phyloP scores from a whole-genome alignment of 2,329 filamentous ascomycete species.

The Trichoderma arundinaceum region DNA sequence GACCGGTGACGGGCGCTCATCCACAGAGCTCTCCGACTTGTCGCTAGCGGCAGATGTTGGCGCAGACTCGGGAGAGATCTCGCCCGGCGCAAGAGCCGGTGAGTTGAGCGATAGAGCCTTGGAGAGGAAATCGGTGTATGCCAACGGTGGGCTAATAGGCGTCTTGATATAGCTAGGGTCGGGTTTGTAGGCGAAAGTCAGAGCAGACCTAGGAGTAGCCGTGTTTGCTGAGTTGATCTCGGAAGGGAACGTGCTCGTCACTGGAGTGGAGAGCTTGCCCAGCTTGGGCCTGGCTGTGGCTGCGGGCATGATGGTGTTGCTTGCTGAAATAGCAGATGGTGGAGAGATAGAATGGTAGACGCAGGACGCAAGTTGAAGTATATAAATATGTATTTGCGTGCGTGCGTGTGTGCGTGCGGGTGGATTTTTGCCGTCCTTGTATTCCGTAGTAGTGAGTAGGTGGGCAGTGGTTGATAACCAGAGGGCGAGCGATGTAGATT shows the following conservation, averaged over 20 bases:
- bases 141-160: conserved; percentile 86
- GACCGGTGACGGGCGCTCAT: conserved; percentile 56
- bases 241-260: conserved; percentile 67
- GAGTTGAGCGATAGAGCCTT: conserved; percentile 80
- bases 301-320: conserved; percentile 52
- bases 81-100: conserved; percentile 62
- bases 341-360: conserved; percentile 15
- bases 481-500: conserved; percentile 6
- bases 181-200: conserved; percentile 48
- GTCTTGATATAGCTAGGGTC: conserved; percentile 73
- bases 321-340: conserved; percentile 21
- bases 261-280: conserved; percentile 65
- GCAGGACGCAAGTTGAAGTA: neutral
- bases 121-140: conserved; percentile 87
- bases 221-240: conserved; percentile 66
- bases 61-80: conserved; percentile 54
- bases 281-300: conserved; percentile 62
- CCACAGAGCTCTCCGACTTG: conserved; percentile 62
- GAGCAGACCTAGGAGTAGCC: conserved; percentile 68
- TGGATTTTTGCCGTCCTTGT: conserved; percentile 13
- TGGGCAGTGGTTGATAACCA: conserved; percentile 8
- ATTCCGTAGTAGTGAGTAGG: conserved; percentile 1
- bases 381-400: neutral
- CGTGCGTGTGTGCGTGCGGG: conserved; percentile 15
- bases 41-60: conserved; percentile 64